A percentile compares a stretch with the other conserved stretches of the same genome.
phyloP scores from a whole-genome alignment of 2,329 filamentous ascomycete genomes.

The Sordariomycetes sp. region DNA sequence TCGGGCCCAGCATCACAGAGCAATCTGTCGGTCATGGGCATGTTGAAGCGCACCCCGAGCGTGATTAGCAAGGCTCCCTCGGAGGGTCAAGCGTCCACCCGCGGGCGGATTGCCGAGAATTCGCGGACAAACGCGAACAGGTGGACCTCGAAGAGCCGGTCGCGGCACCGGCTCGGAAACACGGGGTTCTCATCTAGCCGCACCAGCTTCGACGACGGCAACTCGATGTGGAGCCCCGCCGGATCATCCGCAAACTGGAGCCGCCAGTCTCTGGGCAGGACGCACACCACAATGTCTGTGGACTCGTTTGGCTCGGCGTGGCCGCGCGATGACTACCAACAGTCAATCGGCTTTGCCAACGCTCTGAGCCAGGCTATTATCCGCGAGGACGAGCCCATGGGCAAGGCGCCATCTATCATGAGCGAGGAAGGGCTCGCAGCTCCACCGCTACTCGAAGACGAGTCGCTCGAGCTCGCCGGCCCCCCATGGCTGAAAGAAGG shows the following conservation, averaged over 20 bases:
- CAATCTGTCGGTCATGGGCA: constrained; percentile 62
- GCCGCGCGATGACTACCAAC: constrained; percentile 74
- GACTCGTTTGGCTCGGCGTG: constrained; percentile 76
- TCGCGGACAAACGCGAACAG: constrained; percentile 45
- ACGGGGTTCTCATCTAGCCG: constrained; percentile 83
- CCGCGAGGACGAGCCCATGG: constrained; percentile 52
- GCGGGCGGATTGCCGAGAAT: constrained; percentile 59
- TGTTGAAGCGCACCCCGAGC: constrained; percentile 79
- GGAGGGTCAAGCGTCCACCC: constrained; percentile 58
- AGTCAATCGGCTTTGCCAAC: constrained; percentile 95
- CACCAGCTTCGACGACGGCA: constrained; percentile 86
- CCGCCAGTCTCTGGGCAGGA: constrained; percentile 83
- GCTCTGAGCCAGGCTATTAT: constrained; percentile 95
- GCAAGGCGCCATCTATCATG: constrained; percentile 37
- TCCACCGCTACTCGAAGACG: constrained; percentile 73
- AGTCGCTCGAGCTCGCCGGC: constrained; percentile 80
- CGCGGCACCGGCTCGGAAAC: constrained; percentile 58
- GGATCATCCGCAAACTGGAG: constrained; percentile 90
- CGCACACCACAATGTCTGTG: constrained; percentile 82
- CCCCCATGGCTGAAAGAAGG: constrained; percentile 99
- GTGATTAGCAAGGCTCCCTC: constrained; percentile 90
- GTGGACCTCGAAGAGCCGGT: constrained; percentile 81
- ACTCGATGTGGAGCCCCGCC: constrained; percentile 80
- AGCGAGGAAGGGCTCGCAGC: constrained; percentile 50
- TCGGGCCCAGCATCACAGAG: constrained; percentile 35